phyloP scores from a whole-genome alignment of 1,284 basidiomycete species.

The Vanrija sp. region DNA sequence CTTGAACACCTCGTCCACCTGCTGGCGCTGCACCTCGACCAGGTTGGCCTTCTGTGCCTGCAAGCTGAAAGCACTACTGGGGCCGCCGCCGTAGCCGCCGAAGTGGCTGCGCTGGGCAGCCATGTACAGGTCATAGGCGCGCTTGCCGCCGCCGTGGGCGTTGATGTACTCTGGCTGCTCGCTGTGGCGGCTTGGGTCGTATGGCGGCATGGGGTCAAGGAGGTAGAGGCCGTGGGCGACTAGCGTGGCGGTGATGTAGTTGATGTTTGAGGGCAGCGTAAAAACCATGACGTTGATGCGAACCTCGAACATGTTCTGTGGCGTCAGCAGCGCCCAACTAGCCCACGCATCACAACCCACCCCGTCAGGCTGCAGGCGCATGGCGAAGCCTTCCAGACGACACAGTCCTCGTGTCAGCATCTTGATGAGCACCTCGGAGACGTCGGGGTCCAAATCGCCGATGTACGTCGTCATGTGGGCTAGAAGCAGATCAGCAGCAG shows the following conservation, averaged over 20 bases:
- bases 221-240: slow-evolving; percentile 65
- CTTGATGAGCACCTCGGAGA: slow-evolving; percentile 69
- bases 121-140: slow-evolving; percentile 21
- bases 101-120: slow-evolving; percentile 16
- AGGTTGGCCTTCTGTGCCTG: slow-evolving; percentile 63
- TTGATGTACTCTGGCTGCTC: slow-evolving; percentile 70
- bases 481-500: slow-evolving; percentile 12
- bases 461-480: slow-evolving; percentile 58
- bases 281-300: slow-evolving; percentile 82
- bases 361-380: slow-evolving; percentile 45
- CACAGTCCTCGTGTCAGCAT: slow-evolving; percentile 78
- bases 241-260: slow-evolving; percentile 71
- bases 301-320: slow-evolving; percentile 34
- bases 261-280: slow-evolving; percentile 85
- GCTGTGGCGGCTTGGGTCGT: slow-evolving; percentile 58
- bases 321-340: neutral
- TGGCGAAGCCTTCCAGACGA: slow-evolving; percentile 65
- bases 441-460: slow-evolving; percentile 78
- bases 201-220: slow-evolving; percentile 65
- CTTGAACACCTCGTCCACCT: slow-evolving; percentile 91
- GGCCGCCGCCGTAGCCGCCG: slow-evolving; percentile 8
- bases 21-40: slow-evolving; percentile 85
- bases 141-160: slow-evolving; percentile 61
- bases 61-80: slow-evolving; percentile 5
- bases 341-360: slow-evolving; percentile 29